These are phyloP conservation scores for Candida loeiensis DNA, from an alignment of 805 yeast genomes.

Conservation along the genomic window DNA sequence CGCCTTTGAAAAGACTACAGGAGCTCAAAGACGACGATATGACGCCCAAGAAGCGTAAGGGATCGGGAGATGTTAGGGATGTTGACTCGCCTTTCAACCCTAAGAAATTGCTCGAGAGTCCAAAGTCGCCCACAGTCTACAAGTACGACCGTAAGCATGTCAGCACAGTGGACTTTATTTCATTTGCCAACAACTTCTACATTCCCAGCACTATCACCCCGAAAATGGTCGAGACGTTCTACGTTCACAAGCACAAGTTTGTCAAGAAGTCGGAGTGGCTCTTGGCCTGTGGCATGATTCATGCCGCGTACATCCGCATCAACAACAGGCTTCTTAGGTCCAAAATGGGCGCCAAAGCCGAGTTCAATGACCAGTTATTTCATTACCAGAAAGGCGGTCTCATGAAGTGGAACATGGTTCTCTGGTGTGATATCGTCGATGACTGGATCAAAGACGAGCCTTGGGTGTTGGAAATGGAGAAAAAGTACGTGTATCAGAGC, in stretches of 20 bases:
- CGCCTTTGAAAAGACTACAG: slow-evolving; percentile 37
- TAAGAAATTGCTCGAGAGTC: slow-evolving; percentile 11
- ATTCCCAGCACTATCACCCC: slow-evolving; percentile 53
- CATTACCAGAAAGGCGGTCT: slow-evolving; percentile 52
- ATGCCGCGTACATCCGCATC: slow-evolving; percentile 54
- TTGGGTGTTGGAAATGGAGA: slow-evolving; percentile 60
- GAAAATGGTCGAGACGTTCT: slow-evolving; percentile 48
- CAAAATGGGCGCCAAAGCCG: slow-evolving; percentile 48
- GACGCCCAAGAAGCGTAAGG: slow-evolving; percentile 11
- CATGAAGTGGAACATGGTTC: slow-evolving; percentile 45
- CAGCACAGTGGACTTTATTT: slow-evolving; percentile 33
- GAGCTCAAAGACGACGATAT: slow-evolving; percentile 18
- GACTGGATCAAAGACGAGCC: slow-evolving; percentile 52
- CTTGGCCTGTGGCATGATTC: slow-evolving; percentile 61
- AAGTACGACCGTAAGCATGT: slow-evolving; percentile 22
- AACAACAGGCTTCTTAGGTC: slow-evolving; percentile 44
- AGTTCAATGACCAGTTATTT: slow-evolving; percentile 49
- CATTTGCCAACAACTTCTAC: slow-evolving; percentile 61
- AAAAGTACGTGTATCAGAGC: slow-evolving; percentile 36
- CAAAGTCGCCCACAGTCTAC: slow-evolving; percentile 11
- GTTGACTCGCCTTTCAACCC: slow-evolving; percentile 28
- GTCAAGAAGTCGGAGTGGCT: slow-evolving; percentile 62
- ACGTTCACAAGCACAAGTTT: slow-evolving; percentile 48
- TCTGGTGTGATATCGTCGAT: slow-evolving; percentile 53
- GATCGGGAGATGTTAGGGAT: slow-evolving; percentile 14